A percentile compares a stretch with the other conserved stretches of the same genome.
Evolutionary conservation across 306 rosid species (phyloP).

Genomic region (Ziziphus jujuba): DNA sequence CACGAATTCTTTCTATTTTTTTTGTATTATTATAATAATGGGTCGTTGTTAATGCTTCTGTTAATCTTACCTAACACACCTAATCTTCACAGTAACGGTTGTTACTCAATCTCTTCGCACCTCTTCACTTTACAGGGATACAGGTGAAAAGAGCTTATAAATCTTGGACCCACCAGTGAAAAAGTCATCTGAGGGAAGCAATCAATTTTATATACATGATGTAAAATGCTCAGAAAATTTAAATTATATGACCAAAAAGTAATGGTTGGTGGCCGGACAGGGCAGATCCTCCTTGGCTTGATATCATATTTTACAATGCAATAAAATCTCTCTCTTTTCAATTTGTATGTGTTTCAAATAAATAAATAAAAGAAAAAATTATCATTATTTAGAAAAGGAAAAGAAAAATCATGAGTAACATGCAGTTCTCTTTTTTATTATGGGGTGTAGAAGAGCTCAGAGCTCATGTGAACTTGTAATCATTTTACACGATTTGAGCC

Average conservation of each 20-base stretch:
- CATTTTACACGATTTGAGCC: neutral
- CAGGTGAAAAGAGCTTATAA: neutral
- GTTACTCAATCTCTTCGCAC: neutral
- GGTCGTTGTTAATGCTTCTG: neutral
- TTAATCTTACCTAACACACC: neutral
- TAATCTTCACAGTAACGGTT: neutral
- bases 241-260: neutral
- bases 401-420: no score
- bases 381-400: no score
- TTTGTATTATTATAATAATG: no score
- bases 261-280: neutral
- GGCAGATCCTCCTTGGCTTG: neutral
- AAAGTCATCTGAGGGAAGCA: conserved; percentile 3
- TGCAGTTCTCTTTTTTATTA: neutral
- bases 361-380: no score
- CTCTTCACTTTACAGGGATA: neutral
- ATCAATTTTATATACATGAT: neutral
- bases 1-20: no score
- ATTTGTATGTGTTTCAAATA: no score
- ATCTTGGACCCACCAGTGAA: neutral
- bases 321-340: no score
- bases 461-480: conserved; percentile 19
- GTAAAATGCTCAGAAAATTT: neutral
- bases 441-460: conserved; percentile 1
- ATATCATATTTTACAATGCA: no score